Evolutionary conservation across 495 filamentous ascomycete genomes (phyloP).

Genomic region (Hypoxylon trugodes): DNA sequence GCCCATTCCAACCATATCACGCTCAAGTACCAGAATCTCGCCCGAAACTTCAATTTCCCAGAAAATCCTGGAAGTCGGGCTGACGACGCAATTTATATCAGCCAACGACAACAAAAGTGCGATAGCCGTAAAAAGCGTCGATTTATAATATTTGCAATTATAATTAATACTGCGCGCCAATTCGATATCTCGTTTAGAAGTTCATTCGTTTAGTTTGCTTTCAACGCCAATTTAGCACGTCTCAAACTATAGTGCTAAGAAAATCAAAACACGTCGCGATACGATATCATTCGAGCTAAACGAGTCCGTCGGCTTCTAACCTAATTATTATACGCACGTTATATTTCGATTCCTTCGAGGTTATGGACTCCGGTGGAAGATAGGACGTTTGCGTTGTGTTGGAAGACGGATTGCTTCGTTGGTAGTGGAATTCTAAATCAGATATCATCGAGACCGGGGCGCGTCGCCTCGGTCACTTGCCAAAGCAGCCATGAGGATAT

Average conservation of each 20-base stretch:
- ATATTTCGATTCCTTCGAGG: slow-evolving; percentile 22
- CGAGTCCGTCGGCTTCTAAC: slow-evolving; percentile 6
- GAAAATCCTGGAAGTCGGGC: slow-evolving; percentile 19
- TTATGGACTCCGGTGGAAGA: slow-evolving; percentile 32
- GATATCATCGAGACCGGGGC: slow-evolving; percentile 38
- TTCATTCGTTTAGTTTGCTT: slow-evolving; percentile 39
- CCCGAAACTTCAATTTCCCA: slow-evolving; percentile 30
- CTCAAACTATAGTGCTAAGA: background rate
- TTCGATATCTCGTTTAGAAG: slow-evolving; percentile 10
- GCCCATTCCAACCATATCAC: slow-evolving; percentile 25
- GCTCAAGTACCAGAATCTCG: slow-evolving; percentile 6
- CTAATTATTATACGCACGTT: background rate
- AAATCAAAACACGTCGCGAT: slow-evolving; percentile 28
- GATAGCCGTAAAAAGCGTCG: slow-evolving; percentile 20
- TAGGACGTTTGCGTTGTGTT: slow-evolving; percentile 25
- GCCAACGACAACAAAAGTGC: slow-evolving; percentile 16
- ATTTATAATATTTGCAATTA: slow-evolving; percentile 14
- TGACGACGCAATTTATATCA: slow-evolving; percentile 23
- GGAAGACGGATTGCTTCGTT: slow-evolving; percentile 26
- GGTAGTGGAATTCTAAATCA: slow-evolving; percentile 18
- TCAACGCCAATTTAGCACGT: slow-evolving; percentile 3
- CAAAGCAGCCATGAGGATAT: slow-evolving; percentile 51
- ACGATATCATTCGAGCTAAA: slow-evolving; percentile 17
- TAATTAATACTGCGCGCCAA: slow-evolving; percentile 7
- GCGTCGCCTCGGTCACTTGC: slow-evolving; percentile 24